Evolutionary conservation across 768 basidiomycete species (phyloP), one percentile per base, ranked within the genome.

Genomic region (Mycena crocata): DNA sequence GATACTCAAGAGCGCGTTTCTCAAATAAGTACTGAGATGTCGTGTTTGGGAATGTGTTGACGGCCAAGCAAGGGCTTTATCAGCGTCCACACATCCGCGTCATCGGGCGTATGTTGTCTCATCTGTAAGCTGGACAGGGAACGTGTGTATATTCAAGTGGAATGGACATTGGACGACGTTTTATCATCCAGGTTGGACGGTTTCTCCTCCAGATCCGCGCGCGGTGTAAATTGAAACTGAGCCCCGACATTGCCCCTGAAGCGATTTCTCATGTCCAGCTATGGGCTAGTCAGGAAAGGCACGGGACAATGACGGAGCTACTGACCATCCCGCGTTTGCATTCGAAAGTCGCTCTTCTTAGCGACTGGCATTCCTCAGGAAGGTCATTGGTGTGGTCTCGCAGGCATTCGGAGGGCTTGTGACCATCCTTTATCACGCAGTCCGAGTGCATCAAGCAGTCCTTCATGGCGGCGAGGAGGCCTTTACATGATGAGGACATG

Each of bases 301-400:
- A 32, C n/a, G 40, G 17, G 17, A 34, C 12, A 23, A 44, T 23
- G 24, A 3, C 19, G 26, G 64, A 15, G 28, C 21, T 26, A 82
- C 89, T 64, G 64, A 94, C 94, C 93, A 94, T 92, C 45, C 91
- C 93, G 64, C 94, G 85, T 78, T 97, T 97, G 81, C 95, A 97
- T 70, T 96, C 93, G 71, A 93, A 95, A 1, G 92, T 90, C 14
- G 93, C 93, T 77, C 88, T 89, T 56, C 95, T 85, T 59, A 97
- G 80, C 30, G 88, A 85, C 75, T 89, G 87, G 76, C 95, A 97
- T 71, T 91, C 85, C 71, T 92, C 89, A 2, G 95, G 94, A 28
- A 97, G 84, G 68, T 94, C 91, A 58, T 90, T 82, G 26, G 78
- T 80, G 78, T 96, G 93, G 30, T 93, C 75, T 72, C 86, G 89